phyloP scores from a whole-genome alignment of 1,284 basidiomycete genomes.

The Lentinus polychrous region DNA sequence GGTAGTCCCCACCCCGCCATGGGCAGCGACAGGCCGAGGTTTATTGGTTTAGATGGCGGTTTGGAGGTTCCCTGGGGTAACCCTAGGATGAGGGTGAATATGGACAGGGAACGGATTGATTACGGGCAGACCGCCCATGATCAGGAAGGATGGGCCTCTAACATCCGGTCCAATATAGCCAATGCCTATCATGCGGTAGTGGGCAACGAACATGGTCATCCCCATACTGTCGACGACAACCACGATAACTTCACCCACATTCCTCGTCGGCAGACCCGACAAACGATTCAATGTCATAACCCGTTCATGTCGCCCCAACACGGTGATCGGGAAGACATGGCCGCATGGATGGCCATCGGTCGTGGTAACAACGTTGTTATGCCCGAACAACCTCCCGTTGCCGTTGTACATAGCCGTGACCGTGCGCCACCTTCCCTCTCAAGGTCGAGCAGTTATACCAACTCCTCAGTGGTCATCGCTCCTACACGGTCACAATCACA shows the following conservation, averaged over 20 bases:
- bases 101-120: conserved; percentile 2
- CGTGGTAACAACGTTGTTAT: background rate
- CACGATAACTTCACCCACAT: conserved; percentile 13
- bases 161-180: conserved; percentile 29
- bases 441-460: conserved; percentile 22
- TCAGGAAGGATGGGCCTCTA: conserved; percentile 25
- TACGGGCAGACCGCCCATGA: background rate
- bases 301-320: background rate
- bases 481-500: background rate
- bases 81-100: background rate
- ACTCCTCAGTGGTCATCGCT: conserved; percentile 11
- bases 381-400: conserved; percentile 5
- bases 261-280: conserved; percentile 12
- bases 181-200: conserved; percentile 29
- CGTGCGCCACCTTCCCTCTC: conserved; percentile 1
- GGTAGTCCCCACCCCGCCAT: conserved; percentile 18
- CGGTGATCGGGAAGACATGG: conserved; percentile 1
- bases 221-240: too few species aligned
- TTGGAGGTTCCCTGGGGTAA: conserved; percentile 18
- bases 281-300: conserved; percentile 3
- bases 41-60: conserved; percentile 16
- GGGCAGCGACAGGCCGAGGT: conserved; percentile 16
- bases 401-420: conserved; percentile 5
- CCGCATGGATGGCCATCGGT: background rate
- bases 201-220: conserved; percentile 9